Conservation (phyloP, 176 grass and related monocot genomes). For the Aechmea fasciata region DNA sequence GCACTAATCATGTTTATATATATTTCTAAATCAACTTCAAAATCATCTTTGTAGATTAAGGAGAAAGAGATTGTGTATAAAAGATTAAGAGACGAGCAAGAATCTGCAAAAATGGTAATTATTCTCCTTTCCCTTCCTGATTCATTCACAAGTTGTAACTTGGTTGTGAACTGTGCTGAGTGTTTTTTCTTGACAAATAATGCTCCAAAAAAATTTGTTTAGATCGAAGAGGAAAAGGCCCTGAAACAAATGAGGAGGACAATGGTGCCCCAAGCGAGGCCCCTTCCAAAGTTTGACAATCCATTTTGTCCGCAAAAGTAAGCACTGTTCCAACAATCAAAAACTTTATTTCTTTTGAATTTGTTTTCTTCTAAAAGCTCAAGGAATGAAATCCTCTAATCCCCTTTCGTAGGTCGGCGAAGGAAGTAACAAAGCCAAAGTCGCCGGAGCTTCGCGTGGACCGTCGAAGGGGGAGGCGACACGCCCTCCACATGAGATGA, state of each 20-base stretch:
- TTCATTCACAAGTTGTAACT: neutral
- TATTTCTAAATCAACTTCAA: neutral
- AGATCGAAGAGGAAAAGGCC: slow-evolving; percentile 98
- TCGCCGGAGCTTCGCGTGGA: slow-evolving; percentile 70
- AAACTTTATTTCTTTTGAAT: neutral
- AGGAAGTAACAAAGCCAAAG: slow-evolving; percentile 56
- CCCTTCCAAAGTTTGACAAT: slow-evolving; percentile 74
- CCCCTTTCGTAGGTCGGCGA: slow-evolving; percentile 38
- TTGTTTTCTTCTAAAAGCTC: neutral
- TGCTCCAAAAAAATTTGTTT: slow-evolving; percentile 10
- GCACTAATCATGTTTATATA: no score
- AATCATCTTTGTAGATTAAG: slow-evolving; percentile 37
- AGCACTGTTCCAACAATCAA: neutral
- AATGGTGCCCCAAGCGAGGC: slow-evolving; percentile 75
- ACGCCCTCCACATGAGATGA: slow-evolving; percentile 62
- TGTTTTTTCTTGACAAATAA: slow-evolving; percentile 3
- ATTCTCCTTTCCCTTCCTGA: neutral
- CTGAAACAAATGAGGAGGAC: slow-evolving; percentile 81
- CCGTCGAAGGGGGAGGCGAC: slow-evolving; percentile 37
- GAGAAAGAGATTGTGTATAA: slow-evolving; percentile 83
- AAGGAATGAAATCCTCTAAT: neutral
- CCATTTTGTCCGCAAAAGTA: slow-evolving; percentile 82
- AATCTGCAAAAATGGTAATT: slow-evolving; percentile 62
- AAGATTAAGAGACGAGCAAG: slow-evolving; percentile 72
- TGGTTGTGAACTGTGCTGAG: neutral